Conservation (phyloP, 2,329 filamentous ascomycete genomes). For the Penicillium sp. region DNA sequence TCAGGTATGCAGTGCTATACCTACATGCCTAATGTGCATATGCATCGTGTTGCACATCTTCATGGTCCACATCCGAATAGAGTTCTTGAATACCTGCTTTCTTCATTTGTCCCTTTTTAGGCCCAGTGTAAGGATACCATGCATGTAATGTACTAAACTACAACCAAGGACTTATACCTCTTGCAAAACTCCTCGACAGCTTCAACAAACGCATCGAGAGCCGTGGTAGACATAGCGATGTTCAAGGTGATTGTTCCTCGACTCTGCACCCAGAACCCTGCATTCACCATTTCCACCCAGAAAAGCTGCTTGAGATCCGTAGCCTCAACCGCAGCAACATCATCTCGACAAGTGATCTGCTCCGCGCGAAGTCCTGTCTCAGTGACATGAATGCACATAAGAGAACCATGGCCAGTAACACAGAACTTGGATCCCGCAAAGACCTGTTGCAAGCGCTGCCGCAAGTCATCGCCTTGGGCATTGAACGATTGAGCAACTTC, state of each 20-base stretch:
- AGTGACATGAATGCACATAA: conserved; percentile 1
- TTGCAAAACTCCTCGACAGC: not conserved
- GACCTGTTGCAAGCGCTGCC: not conserved
- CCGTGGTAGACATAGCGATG: conserved; percentile 2
- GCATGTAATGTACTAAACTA: not conserved
- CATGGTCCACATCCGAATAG: not conserved
- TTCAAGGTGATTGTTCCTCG: conserved; percentile 7
- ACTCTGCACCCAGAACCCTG: conserved; percentile 5
- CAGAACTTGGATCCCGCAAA: conserved; percentile 1
- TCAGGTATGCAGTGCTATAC: not conserved
- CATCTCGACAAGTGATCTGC: conserved; percentile 3
- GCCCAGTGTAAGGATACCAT: not conserved
- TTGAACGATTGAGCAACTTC: not conserved
- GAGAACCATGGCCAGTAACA: not conserved
- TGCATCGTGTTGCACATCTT: not conserved
- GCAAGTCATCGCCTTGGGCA: not conserved
- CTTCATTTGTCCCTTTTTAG: not conserved
- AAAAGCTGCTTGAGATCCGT: conserved; percentile 7
- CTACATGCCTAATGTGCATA: not conserved
- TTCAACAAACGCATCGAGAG: not conserved
- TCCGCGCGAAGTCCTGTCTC: not conserved
- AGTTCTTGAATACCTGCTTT: not conserved
- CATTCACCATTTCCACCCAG: conserved; percentile 7
- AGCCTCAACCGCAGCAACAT: not conserved
- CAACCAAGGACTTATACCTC: not conserved